Evolutionary conservation across 306 rosid species (phyloP), one percentile per base, ranked within the genome.

Genomic region (Castanea crenata): DNA sequence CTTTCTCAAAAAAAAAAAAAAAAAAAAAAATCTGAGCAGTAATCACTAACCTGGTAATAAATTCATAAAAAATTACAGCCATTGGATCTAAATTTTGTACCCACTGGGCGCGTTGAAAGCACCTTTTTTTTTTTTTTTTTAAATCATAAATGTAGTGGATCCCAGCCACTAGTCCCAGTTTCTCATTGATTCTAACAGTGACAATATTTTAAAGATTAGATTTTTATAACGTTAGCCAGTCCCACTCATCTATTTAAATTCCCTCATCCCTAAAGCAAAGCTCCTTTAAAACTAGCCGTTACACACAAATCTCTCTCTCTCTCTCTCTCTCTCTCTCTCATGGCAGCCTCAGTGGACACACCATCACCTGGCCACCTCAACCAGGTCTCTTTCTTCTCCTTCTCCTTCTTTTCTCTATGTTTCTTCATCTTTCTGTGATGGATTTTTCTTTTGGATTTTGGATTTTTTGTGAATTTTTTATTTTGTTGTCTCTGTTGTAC

Each of bases 251-350:
- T 35, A 73, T 75, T 74, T 79, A 88, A 85, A 85, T 46, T 49
- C 51, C 72, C 41, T 52, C 27, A 20, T 73, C 81, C 52, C 67
- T 13, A 41, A 73, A 32, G 34, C 83, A 41, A 41, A 8, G 46
- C 20, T 78, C 85, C 81, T 72, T 76, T 35, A 68, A 89, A 80
- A 89, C 93, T 96, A 93, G 96, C 98, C 97, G 99, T 96, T 94
- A 81, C 70, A 19, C 31, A 44, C 19, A 15, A 11, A 5, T 49
- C 54, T 46, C 54, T 6, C 71, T 76, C 4, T 23, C 3, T 49
- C 25, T 58, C 13, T 49, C 55, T 31, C 49, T 41, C 86, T 29
- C 56, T 49, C 20, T 62, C 54, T 67, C 64, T 14, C 57, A 92
- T 90, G 91, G 87, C 92, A 13, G 78, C 92, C 77, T 87, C 92